phyloP scores from a whole-genome alignment of 2,329 filamentous ascomycete species.

The Hortaea sp. region DNA sequence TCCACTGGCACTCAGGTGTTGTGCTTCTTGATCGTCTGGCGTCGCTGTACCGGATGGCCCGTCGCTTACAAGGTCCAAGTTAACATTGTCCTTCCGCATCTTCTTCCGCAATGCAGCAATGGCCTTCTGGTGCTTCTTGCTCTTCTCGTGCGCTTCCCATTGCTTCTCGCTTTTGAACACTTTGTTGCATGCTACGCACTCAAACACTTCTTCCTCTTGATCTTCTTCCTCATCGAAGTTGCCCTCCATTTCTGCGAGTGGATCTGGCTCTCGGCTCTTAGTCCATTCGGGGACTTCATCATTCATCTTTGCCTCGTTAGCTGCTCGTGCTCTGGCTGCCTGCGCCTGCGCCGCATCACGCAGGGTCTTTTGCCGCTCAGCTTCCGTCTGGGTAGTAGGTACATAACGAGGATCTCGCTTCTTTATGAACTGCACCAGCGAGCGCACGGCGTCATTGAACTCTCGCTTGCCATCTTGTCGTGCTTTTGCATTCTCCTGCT shows the following conservation, averaged over 20 bases:
- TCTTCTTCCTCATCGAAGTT: slow-evolving; percentile 39
- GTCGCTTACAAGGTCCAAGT: slow-evolving; percentile 38
- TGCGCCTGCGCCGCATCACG: slow-evolving; percentile 74
- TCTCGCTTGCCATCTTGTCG: slow-evolving; percentile 75
- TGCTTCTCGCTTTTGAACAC: slow-evolving; percentile 85
- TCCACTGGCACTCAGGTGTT: too few relatives aligned
- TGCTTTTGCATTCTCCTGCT: slow-evolving; percentile 83
- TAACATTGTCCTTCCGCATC: slow-evolving; percentile 70
- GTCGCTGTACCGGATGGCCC: slow-evolving; percentile 23
- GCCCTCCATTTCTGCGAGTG: slow-evolving; percentile 43
- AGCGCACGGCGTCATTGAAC: slow-evolving; percentile 85
- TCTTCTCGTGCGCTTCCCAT: slow-evolving; percentile 83
- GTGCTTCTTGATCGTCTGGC: slow-evolving; percentile 22
- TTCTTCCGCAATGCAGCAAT: slow-evolving; percentile 68
- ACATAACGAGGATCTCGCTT: slow-evolving; percentile 85
- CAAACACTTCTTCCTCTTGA: slow-evolving; percentile 43
- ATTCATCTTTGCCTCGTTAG: slow-evolving; percentile 64
- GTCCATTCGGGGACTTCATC: slow-evolving; percentile 66
- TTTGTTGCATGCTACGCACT: slow-evolving; percentile 55
- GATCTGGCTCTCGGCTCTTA: slow-evolving; percentile 45
- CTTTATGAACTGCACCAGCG: slow-evolving; percentile 76
- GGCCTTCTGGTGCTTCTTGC: slow-evolving; percentile 89
- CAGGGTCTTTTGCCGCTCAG: slow-evolving; percentile 67
- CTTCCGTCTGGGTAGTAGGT: slow-evolving; percentile 65
- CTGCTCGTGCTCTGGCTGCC: slow-evolving; percentile 70